Evolutionary conservation across 208 protist species (phyloP), one percentile per base, ranked within the genome.

Genomic region (Trypanosoma congolense): DNA sequence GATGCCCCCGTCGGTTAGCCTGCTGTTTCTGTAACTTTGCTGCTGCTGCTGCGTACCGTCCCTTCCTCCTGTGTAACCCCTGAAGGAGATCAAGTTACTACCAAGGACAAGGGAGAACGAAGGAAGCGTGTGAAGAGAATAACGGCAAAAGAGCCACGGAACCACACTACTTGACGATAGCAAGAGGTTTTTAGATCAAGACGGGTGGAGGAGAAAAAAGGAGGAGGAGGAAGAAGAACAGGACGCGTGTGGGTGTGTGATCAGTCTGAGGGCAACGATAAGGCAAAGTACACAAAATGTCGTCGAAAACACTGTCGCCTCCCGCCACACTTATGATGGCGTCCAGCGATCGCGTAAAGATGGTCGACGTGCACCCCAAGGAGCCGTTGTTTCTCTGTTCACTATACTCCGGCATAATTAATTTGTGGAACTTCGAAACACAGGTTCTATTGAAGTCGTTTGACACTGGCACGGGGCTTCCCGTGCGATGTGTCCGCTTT

Each of bases 331-430:
- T 66, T 2, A 84, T 98, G 48, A 85, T 80, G 8, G 77, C 93
- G 8, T 60, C 84, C 29, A 97, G 88, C 33, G 97, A 98, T 55
- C 83, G 98, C 14, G 98, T 99, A 33, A 99, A 99, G 80, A 92
- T 86, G 64, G 96, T 99, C 3, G 98, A 99, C 69, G 83, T 99
- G 57, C 98, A 99, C 69, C 97, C 98, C 5, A 96, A 88, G 22
- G 96, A 99, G 65, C 97, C 98, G 22, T 95, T 98, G 75, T 82
- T 99, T 52, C 78, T 99, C 14, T 78, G 78, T 22, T 75, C 83
- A 16, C 68, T 98, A 5, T 99, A 98, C 70, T 95, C 88, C 48
- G 97, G 97, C 6, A 56, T 87, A 14, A 87, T 99, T 19, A 88
- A 96, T 61, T 73, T 99, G 64, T 98, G 96, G 94, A 98, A 99